Evolutionary conservation across 1,284 basidiomycete species (phyloP), one percentile per base, ranked within the genome.

Genomic region (Ceratorhiza oryzae-sativae): DNA sequence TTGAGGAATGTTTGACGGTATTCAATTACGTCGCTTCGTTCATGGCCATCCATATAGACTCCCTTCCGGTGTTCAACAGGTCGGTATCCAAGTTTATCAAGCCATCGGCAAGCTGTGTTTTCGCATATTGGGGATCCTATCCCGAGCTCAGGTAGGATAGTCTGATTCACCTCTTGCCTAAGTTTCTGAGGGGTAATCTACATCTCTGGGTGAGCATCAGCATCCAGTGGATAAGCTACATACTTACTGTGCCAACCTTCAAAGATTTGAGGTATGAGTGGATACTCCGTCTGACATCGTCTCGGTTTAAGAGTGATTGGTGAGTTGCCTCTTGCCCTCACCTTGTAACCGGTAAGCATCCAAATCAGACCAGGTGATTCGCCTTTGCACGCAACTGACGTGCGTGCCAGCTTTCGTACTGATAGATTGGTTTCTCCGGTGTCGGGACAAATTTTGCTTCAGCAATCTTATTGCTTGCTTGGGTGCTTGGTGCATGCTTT

Each of bases 21-120:
- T 23, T 70, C 67, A 59, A 70, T 51, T 18, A 70, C 67, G 27
- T 70, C 67, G 9, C 18, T 23, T 13, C 67, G 34, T 25, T 70
- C 67, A 58, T 70, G 67, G 1, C 67, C 67, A 70, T 70, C 67
- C 49, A 70, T 46, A 18, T 70, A 70, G 3, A 70, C 23, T 18
- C 67, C 67, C 36, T 70, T 70, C 23, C 34, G 4, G 48, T 53
- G 20, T 8, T 12, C 27, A n/a, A 32, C n/a, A 15, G 18, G 25
- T 36, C 27, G 34, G 42, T 70, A 70, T 9, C 67, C 67, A 32
- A 70, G 32, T 23, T 23, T 36, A 9, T 23, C 23, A n/a, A 70
- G 27, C 67, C 67, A 70, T 13, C 20, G 27, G 23, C 42, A 13
- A 12, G 67, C 53, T 39, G 67, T 70, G n/a, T 18, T 27, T 30